Evolutionary conservation across 345 rosid genomes (phyloP), one percentile per base, ranked within the genome.

Genomic region (Euphorbia lathyris): DNA sequence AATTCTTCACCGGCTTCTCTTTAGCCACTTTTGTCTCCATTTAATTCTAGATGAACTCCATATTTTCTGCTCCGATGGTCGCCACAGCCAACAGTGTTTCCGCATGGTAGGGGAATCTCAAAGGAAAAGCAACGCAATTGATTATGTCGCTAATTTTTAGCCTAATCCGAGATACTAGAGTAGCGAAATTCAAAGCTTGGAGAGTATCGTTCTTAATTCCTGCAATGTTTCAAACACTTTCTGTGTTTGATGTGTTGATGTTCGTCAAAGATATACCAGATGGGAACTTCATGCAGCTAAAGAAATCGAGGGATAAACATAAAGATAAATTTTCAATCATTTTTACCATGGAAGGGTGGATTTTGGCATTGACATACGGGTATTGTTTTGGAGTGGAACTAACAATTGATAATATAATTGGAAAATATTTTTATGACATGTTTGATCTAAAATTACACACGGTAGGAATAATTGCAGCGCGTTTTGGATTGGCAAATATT

Each of bases 351-450:
- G 92, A 1, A 52, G 97, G 91, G n/a, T 93, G 94, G 94, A 85
- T 91, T 43, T 78, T 92, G 66, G 91, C 90, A 40, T 60, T 91
- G 77, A 88, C 94, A 16, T 93, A 93, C 40, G 97, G 98, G 5
- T 93, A 93, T 62, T 93, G 97, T 75, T 90, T 91, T 61, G 97
- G 98, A 17, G 96, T 90, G 11, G 98, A 93, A 80, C 72, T 93
- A 26, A 88, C 98, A 1, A 61, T 84, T 3, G 98, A 93, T 79
- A 93, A 93, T 81, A 86, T 90, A 6, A 84, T 93, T 0, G 96
- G 97, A 0, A 92, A 93, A 55, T 93, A 93, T 71, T 90, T 93
- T 67, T 93, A 89, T 53, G 98, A 93, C 63, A 78, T 91, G 36
- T 93, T 90, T 74, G 74, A 87, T 40, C 69, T 93, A 66, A 79